These are phyloP conservation scores for Agaricales sp. DNA, from an alignment of 1,284 basidiomycete genomes.

Conservation along the genomic window DNA sequence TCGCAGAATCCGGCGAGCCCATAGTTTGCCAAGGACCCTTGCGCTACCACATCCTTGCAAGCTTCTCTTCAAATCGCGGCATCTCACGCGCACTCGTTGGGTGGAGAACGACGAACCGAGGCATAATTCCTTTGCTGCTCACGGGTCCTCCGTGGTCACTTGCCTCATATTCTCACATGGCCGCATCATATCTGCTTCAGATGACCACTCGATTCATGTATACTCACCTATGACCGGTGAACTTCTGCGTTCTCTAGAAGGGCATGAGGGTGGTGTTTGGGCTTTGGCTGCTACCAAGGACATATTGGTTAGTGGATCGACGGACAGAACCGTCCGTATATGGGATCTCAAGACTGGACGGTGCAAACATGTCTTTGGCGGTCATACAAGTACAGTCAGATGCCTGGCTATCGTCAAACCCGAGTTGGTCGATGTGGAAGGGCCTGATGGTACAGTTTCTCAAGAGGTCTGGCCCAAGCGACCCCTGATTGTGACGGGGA, in stretches of 20 bases:
- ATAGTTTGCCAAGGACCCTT: conserved; percentile 27
- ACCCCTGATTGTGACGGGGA: conserved; percentile 87
- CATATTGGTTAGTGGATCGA: conserved; percentile 86
- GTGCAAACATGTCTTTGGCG: conserved; percentile 86
- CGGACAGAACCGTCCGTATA: conserved; percentile 88
- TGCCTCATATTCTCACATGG: conserved; percentile 89
- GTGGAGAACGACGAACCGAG: conserved; percentile 62
- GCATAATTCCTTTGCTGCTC: conserved; percentile 75
- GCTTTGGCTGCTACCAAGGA: conserved; percentile 80
- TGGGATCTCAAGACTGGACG: conserved; percentile 79
- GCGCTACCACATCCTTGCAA: conserved; percentile 78
- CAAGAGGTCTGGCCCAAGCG: conserved; percentile 80
- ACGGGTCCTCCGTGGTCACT: conserved; percentile 85
- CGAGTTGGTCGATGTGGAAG: conserved; percentile 66
- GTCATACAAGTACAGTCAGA: conserved; percentile 89
- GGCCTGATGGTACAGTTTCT: conserved; percentile 39
- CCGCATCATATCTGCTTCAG: conserved; percentile 91
- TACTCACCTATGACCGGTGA: conserved; percentile 78
- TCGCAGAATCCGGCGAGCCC: conserved; percentile 37
- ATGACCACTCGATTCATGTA: conserved; percentile 89
- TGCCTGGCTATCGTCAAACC: conserved; percentile 87
- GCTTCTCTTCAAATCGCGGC: conserved; percentile 76
- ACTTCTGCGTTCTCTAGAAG: conserved; percentile 65
- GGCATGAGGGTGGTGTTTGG: conserved; percentile 95
- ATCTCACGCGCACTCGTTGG: conserved; percentile 72